Evolutionary conservation across 2,329 filamentous ascomycete genomes (phyloP).

Genomic region (Clonostachys chloroleuca): DNA sequence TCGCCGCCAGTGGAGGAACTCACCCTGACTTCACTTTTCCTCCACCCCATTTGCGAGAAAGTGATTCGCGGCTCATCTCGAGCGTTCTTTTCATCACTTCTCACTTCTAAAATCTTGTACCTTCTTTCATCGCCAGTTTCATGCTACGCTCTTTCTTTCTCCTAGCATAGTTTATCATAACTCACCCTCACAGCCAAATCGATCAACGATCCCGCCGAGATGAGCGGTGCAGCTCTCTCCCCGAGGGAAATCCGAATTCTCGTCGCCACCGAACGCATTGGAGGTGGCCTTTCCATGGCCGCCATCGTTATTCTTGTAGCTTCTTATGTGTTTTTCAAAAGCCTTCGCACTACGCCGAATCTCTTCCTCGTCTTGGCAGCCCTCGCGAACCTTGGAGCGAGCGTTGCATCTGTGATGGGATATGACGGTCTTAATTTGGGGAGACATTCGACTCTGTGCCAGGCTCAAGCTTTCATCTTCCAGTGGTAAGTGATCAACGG

Average conservation of each 20-base stretch:
- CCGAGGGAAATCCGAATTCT: slow-evolving; percentile 33
- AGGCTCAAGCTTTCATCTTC: slow-evolving; percentile 55
- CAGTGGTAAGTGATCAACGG: slow-evolving; percentile 52
- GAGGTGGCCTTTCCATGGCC: slow-evolving; percentile 47
- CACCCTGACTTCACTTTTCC: too few relatives aligned
- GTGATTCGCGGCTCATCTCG: too few relatives aligned
- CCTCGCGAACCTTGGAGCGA: slow-evolving; percentile 44
- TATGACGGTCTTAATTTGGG: slow-evolving; percentile 57
- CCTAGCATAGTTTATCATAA: too few relatives aligned
- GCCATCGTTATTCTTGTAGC: slow-evolving; percentile 44
- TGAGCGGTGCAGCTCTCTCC: slow-evolving; percentile 15
- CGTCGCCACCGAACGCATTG: slow-evolving; percentile 46
- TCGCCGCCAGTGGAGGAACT: too few relatives aligned
- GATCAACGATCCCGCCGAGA: neutral
- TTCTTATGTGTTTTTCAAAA: slow-evolving; percentile 43
- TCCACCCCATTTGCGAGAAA: too few relatives aligned
- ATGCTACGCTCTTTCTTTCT: too few relatives aligned
- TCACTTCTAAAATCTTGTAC: too few relatives aligned
- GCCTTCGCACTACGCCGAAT: slow-evolving; percentile 51
- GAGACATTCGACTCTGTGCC: slow-evolving; percentile 52
- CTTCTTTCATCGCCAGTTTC: too few relatives aligned
- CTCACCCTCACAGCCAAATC: too few relatives aligned
- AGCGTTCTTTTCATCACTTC: too few relatives aligned
- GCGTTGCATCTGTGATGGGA: slow-evolving; percentile 66
- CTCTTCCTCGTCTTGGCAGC: slow-evolving; percentile 36